phyloP scores from a whole-genome alignment of 2,329 filamentous ascomycete species.

The Huntiella bhutanensis region DNA sequence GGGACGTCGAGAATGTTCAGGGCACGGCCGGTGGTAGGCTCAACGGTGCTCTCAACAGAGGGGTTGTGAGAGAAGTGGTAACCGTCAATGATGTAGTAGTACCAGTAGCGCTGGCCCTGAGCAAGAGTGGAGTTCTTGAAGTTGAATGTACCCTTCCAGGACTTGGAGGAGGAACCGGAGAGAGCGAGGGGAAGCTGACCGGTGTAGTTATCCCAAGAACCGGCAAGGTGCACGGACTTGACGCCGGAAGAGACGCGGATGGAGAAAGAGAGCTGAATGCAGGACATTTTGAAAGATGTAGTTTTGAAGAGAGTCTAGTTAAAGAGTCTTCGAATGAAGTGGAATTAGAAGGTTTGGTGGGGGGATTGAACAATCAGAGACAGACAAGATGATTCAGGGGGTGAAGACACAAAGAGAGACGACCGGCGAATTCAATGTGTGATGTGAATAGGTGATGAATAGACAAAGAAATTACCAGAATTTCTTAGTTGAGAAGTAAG shows the following conservation, averaged over 20 bases:
- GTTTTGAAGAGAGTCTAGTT: slow-evolving; percentile 5
- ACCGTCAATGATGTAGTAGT: slow-evolving; percentile 99
- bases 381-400: slow-evolving; percentile 12
- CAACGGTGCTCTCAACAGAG: slow-evolving; percentile 68
- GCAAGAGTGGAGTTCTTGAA: slow-evolving; percentile 77
- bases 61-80: slow-evolving; percentile 97
- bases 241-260: slow-evolving; percentile 90
- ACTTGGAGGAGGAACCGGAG: slow-evolving; percentile 66
- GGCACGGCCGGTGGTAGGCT: slow-evolving; percentile 91
- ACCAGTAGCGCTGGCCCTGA: slow-evolving; percentile 92
- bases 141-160: slow-evolving; percentile 91
- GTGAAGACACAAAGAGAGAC: slow-evolving; percentile 17
- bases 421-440: slow-evolving; percentile 10
- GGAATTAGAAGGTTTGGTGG: slow-evolving; percentile 13
- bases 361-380: slow-evolving; percentile 16
- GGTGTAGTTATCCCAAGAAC: slow-evolving; percentile 95
- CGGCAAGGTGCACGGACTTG: slow-evolving; percentile 93
- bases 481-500: not conserved
- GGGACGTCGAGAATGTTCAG: slow-evolving; percentile 95
- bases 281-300: slow-evolving; percentile 46
- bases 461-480: slow-evolving; percentile 12
- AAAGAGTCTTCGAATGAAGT: slow-evolving; percentile 11
- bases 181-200: slow-evolving; percentile 88
- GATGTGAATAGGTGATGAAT: slow-evolving; percentile 11
- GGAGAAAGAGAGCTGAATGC: slow-evolving; percentile 86